Evolutionary conservation across 345 rosid species (phyloP).

Genomic region (Turnera subulata): DNA sequence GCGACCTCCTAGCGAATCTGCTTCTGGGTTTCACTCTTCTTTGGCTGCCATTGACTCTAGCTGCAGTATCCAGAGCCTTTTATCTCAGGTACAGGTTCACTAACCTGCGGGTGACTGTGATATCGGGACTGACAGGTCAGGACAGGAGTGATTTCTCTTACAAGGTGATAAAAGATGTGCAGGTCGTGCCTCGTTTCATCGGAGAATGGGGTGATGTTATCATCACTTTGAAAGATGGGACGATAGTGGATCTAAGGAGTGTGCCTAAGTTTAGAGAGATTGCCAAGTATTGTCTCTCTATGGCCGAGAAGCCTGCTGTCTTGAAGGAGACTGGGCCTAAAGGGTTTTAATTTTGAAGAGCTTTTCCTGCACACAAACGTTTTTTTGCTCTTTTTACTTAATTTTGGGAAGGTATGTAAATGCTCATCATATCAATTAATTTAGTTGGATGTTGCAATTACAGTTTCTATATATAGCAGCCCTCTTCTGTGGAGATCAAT

Average conservation of each 20-base stretch:
- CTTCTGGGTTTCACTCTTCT: constrained; percentile 76
- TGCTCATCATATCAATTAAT: neutral
- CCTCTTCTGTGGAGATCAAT: no score
- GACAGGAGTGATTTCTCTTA: constrained; percentile 91
- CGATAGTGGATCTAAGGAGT: constrained; percentile 78
- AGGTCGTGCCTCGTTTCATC: constrained; percentile 85
- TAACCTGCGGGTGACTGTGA: constrained; percentile 83
- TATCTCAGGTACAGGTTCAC: constrained; percentile 84
- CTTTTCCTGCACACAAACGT: neutral
- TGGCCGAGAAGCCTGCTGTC: constrained; percentile 61
- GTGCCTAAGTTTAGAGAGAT: constrained; percentile 90
- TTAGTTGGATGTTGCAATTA: constrained; percentile 1
- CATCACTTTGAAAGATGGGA: constrained; percentile 71
- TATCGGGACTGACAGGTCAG: constrained; percentile 79
- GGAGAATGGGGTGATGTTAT: constrained; percentile 96
- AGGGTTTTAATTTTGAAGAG: constrained; percentile 36
- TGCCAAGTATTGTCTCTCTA: constrained; percentile 69
- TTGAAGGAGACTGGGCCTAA: constrained; percentile 45
- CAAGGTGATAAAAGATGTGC: constrained; percentile 77
- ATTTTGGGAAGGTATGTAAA: neutral
- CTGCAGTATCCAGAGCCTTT: constrained; percentile 82
- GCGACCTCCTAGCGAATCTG: constrained; percentile 78
- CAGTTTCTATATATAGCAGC: neutral
- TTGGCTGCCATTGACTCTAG: constrained; percentile 92
- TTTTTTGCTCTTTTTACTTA: neutral